Conservation (phyloP, 352 stramenopile species). For the Phytophthora aleatoria region DNA sequence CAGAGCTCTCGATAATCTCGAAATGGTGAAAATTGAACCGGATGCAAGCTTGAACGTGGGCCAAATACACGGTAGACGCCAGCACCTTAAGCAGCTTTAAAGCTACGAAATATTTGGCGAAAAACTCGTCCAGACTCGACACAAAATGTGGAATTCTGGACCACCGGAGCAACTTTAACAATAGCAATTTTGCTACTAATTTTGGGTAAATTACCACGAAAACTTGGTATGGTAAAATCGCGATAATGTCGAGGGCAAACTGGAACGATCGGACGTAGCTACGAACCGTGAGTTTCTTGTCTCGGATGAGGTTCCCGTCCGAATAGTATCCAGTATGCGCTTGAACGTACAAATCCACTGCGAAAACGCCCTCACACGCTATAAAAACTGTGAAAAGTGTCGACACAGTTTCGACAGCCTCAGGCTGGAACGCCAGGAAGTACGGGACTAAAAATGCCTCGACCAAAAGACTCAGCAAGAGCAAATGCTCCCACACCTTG, state of each 20-base stretch:
- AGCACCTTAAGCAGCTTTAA: conserved; percentile 58
- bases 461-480: conserved; percentile 51
- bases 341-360: conserved; percentile 61
- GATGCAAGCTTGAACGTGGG: conserved; percentile 61
- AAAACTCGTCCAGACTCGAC: conserved; percentile 57
- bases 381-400: conserved; percentile 34
- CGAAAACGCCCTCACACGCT: conserved; percentile 49
- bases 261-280: conserved; percentile 52
- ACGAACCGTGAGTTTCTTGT: conserved; percentile 40
- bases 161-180: conserved; percentile 53
- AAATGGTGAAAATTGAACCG: conserved; percentile 49
- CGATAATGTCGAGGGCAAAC: conserved; percentile 56
- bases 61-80: conserved; percentile 51
- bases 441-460: conserved; percentile 66
- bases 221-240: conserved; percentile 38
- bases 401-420: conserved; percentile 24
- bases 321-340: conserved; percentile 63
- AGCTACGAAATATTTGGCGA: conserved; percentile 59
- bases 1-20: neutral
- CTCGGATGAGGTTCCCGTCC: conserved; percentile 60
- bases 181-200: conserved; percentile 33
- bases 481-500: conserved; percentile 56
- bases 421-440: conserved; percentile 47
- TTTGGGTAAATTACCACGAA: conserved; percentile 8
- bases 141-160: conserved; percentile 50